Base-by-base conservation (phyloP, 352 stramenopile species). In the Plasmopara viticola region DNA sequence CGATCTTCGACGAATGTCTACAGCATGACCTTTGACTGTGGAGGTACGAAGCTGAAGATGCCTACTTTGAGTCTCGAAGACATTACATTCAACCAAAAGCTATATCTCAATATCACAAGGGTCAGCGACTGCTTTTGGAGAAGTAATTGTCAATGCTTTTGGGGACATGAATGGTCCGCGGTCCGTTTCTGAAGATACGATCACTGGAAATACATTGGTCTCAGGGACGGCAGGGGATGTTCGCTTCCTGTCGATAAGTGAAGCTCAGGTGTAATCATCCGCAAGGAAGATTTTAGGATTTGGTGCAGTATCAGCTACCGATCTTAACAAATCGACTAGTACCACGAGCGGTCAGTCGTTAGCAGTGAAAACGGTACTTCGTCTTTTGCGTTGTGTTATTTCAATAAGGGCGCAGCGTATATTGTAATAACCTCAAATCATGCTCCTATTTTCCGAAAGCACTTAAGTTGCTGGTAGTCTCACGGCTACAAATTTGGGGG, bases 21-120 rank as follows among this genome's bases (percentile, higher is more conserved):
- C 15, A 13, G 37, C 37, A 42, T 42, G 37, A 42, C 37, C 15
- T 42, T 42, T 18, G 37, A 42, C 37, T 42, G 8, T 42, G 37
- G 37, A 42, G 37, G 37, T 42, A 42, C 37, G 37, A 13, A 6
- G 13, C 9, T 42, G 9, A 6, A 42, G 1, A 18, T 15, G 9
- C 37, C 37, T 42, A 15, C 9, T 15, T 42, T 25, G 13, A 42
- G 13, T 15, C 14, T 42, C 37, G 6, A 13, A 42, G 31, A 4
- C 31, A 35, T 35, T 12, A 2, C 10, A 12, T 35, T 35, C 7
- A 35, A 12, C 31, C 20, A 25, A 35, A 15, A 6, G 35, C 35
- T 6, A 8, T 44, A 44, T 20, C 39, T 44, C 14, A 5, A 29
- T 44, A 20, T 29, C 8, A 28, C 2, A 44, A 5, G 39, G 39